These are phyloP conservation scores for Caloboletus inedulis DNA, from an alignment of 1,284 basidiomycete genomes.

Conservation along the genomic window DNA sequence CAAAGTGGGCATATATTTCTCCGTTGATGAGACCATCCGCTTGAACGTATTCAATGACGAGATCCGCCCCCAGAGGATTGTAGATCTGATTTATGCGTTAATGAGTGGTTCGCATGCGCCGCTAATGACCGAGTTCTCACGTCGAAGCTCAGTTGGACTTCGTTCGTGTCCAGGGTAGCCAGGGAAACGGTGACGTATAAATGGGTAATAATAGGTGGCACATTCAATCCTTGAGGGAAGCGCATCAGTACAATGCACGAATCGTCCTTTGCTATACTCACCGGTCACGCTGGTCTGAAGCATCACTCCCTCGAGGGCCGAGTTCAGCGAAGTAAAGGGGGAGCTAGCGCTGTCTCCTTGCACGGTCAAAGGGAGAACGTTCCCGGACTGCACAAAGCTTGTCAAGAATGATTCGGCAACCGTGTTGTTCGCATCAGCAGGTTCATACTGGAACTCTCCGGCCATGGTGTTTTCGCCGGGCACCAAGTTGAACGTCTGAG, in stretches of 20 bases:
- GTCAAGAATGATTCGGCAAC: conserved; percentile 55
- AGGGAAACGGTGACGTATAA: conserved; percentile 50
- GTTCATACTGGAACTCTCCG: conserved; percentile 68
- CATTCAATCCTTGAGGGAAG: conserved; percentile 41
- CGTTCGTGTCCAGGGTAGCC: conserved; percentile 47
- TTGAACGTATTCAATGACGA: conserved; percentile 56
- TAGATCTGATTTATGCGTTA: conserved; percentile 35
- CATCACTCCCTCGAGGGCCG: conserved; percentile 56
- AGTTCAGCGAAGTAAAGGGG: conserved; percentile 60
- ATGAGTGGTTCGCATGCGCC: conserved; percentile 1
- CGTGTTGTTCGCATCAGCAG: conserved; percentile 62
- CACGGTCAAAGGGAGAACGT: conserved; percentile 50
- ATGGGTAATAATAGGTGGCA: conserved; percentile 41
- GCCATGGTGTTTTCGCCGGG: conserved; percentile 56
- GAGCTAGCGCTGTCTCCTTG: conserved; percentile 58
- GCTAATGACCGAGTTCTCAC: conserved; percentile 32
- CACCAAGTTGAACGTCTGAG: conserved; percentile 52
- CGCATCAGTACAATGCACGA: conserved; percentile 2
- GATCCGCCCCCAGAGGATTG: conserved; percentile 57
- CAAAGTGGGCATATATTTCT: conserved; percentile 55
- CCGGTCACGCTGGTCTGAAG: conserved; percentile 50
- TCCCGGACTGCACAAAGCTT: conserved; percentile 51
- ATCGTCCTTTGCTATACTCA: conserved; percentile 18
- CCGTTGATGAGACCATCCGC: conserved; percentile 52
- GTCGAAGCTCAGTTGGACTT: conserved; percentile 54